Evolutionary conservation across 2,329 filamentous ascomycete genomes (phyloP), one percentile per base, ranked within the genome.

Genomic region (Ophiostoma montium): DNA sequence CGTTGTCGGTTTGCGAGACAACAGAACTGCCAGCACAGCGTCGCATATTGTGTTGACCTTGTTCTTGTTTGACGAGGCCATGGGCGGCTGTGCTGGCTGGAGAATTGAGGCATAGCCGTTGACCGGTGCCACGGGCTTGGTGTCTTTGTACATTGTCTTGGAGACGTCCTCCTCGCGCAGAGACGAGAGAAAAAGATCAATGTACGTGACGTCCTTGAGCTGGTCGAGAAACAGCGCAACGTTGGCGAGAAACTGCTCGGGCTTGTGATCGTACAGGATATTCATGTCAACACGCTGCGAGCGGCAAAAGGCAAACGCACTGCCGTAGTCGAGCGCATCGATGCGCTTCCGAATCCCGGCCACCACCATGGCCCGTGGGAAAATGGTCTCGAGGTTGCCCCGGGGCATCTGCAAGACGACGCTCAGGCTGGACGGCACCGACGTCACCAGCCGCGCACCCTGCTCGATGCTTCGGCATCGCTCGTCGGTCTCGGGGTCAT

Each of bases 241-340:
- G 55, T 81, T 85, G 4, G 74, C 68, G 62, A 95, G 73, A 61
- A 98, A 95, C 56, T 94, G 85, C 35, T 80, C 73, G 0, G 90
- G 87, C n/a, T 80, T 80, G 65, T 96, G 86, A 60, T 98, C 92
- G 60, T 94, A 90, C 2, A 98, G 70, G 53, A 98, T 90, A 60
- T 98, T 98, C 84, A 96, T 89, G 60, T 98, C 92, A 1, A 98
- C 92, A 57, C 94, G 79, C 62, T 98, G 94, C 19, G 82, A 90
- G 46, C 92, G 80, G 62, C 92, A 96, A 54, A 87, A 82, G 19
- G 84, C 70, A 61, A 95, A 98, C 0, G 92, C 92, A 47, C 77
- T 78, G 45, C 75, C 78, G 60, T 95, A 98, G 58, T 92, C 79
- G 62, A 84, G 85, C 31, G 76, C 70, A 48, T 88, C 83, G 47